Base-by-base conservation (phyloP, 148 eudicot genomes). In the Vaccinium corymbosum region DNA sequence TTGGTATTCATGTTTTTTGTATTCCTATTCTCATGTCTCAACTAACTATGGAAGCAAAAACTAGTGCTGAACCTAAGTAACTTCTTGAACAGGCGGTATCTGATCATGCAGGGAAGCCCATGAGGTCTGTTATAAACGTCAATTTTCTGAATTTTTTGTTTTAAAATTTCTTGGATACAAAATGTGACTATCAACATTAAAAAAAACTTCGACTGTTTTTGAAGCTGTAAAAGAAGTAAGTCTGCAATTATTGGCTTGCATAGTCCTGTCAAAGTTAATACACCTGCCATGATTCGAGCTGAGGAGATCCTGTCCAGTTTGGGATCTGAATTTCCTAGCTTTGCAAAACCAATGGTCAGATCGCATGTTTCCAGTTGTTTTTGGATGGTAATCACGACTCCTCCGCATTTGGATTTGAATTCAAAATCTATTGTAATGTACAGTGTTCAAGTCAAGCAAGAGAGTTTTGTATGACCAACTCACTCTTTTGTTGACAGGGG, bases 291-390 rank as follows among this genome's bases (percentile, higher is more conserved):
- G 83, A 85, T 85, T 79, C 85, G 86, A 76, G 91, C 93, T 56
- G 85, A 85, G 87, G 87, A 89, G 81, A 46, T 84, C 46, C 86
- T 53, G 15, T 59, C 76, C 27, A 84, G 87, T 81, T 70, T 87
- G 74, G 90, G 88, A 59, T n/a, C 74, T 73, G 90, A 90, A 79
- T 86, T 81, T 42, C 95, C 91, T 72, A 79, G 86, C 72, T 90
- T 89, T 77, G 17, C 87, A 46, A 93, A 89, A 84, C 1, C 56
- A 10, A 7, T 91, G 81, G 85, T 82, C 83, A 73, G 85, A 79
- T 89, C 95, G 42, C 88, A 89, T 79, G 92, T 91, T 81, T 68
- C 85, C 80, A 74, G 87, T 50, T 80, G 90, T 86, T 90, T 88
- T 82, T 86, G 89, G 90, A 83, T 93, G 95, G 93, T 90, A 86